Conservation (phyloP, 495 filamentous ascomycete species). For the Podospora conica region DNA sequence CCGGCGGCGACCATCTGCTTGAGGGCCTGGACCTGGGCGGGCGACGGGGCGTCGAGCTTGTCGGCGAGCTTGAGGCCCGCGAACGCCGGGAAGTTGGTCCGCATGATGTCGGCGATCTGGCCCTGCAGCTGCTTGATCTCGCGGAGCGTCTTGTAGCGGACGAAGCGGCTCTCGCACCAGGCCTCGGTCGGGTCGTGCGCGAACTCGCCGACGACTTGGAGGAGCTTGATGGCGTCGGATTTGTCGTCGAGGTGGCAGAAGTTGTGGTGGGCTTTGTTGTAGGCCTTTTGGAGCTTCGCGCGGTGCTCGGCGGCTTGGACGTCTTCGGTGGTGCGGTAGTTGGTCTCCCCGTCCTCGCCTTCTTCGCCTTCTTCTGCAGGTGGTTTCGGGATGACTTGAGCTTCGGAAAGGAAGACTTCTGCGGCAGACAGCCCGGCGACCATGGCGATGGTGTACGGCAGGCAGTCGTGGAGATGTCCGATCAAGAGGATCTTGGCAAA, state of each 20-base stretch:
- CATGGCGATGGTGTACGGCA: conserved; percentile 81
- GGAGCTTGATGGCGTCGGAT: conserved; percentile 83
- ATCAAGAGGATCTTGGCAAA: conserved; percentile 87
- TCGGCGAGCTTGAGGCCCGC: conserved; percentile 51
- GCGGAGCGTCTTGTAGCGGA: conserved; percentile 75
- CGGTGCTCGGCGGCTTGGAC: conserved; percentile 61
- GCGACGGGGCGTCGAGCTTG: conserved; percentile 61
- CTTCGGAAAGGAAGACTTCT: conserved; percentile 82
- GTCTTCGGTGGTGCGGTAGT: conserved; percentile 57
- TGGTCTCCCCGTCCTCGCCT: background rate
- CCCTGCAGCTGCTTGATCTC: conserved; percentile 76
- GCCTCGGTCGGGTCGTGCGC: conserved; percentile 57
- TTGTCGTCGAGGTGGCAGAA: conserved; percentile 76
- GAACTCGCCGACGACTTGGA: conserved; percentile 82
- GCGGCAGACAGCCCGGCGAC: conserved; percentile 84
- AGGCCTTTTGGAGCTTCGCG: conserved; percentile 59
- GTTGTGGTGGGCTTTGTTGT: conserved; percentile 66
- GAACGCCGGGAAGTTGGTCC: conserved; percentile 64
- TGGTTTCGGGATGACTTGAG: conserved; percentile 56
- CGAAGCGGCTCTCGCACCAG: conserved; percentile 78
- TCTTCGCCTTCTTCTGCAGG: conserved; percentile 35
- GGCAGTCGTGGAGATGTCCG: conserved; percentile 74
- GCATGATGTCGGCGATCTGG: conserved; percentile 77
- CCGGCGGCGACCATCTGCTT: conserved; percentile 88
- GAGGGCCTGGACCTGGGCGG: conserved; percentile 69